Evolutionary conservation across 257 asterid species (phyloP).

Genomic region (Solanum dulcamara): DNA sequence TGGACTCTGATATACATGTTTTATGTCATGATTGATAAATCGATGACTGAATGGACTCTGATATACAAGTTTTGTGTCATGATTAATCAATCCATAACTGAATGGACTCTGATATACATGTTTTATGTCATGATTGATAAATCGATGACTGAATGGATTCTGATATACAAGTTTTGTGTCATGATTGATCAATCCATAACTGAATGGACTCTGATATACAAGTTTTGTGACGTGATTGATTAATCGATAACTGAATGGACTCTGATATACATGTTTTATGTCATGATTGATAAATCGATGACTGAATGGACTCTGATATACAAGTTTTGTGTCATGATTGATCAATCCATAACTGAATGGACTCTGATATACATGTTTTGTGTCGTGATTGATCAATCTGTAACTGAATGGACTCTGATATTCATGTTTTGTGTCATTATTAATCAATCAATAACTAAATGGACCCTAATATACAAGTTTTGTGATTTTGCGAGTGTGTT

Average conservation of each 20-base stretch:
- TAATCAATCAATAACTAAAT: background rate
- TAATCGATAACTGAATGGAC: background rate
- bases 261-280: background rate
- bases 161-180: background rate
- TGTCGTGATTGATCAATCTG: background rate
- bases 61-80: background rate
- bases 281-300: background rate
- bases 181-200: background rate
- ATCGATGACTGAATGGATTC: background rate
- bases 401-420: background rate
- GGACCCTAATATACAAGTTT: background rate
- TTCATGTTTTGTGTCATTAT: background rate
- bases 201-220: background rate
- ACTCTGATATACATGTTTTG: background rate
- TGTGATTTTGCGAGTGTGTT: background rate
- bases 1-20: no score
- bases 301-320: background rate
- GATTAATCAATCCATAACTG: background rate
- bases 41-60: no score
- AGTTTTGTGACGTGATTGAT: background rate
- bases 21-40: no score
- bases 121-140: background rate
- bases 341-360: background rate
- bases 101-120: background rate
- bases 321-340: background rate